These are phyloP conservation scores for Auriscalpium orientale DNA, from an alignment of 768 basidiomycete species.

Conservation along the genomic window DNA sequence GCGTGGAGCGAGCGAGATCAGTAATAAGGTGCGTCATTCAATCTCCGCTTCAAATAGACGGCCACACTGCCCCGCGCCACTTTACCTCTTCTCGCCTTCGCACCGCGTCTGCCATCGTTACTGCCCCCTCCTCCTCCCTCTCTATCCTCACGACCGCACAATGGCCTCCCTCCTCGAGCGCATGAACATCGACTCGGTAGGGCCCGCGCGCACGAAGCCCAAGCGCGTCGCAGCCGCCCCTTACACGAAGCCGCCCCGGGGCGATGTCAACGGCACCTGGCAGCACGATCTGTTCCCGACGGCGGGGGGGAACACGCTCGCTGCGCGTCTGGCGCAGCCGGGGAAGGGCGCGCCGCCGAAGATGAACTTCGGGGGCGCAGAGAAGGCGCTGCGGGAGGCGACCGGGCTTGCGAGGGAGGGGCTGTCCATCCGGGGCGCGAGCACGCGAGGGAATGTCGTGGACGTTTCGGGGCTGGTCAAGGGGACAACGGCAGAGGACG, in stretches of 20 bases:
- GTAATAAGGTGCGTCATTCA: background rate
- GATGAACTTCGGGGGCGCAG: conserved; percentile 14
- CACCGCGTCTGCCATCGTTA: background rate
- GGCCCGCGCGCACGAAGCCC: conserved; percentile 12
- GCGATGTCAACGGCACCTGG: conserved; percentile 14
- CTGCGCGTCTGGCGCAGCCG: conserved; percentile 8
- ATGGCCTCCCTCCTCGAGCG: conserved; percentile 17
- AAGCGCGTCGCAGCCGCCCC: conserved; percentile 11
- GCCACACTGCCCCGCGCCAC: background rate
- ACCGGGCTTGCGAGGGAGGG: conserved; percentile 6
- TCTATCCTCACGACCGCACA: background rate
- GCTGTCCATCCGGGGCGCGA: conserved; percentile 15
- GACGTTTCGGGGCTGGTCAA: conserved; percentile 16
- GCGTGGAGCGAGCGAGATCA: background rate
- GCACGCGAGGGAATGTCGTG: conserved; percentile 15
- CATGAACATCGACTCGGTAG: conserved; percentile 14
- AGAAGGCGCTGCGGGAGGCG: conserved; percentile 12
- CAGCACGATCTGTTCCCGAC: conserved; percentile 13
- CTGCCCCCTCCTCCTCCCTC: background rate
- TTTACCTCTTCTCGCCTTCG: background rate
- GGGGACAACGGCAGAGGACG: conserved; percentile 17
- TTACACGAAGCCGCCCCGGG: conserved; percentile 14
- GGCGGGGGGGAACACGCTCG: conserved; percentile 1
- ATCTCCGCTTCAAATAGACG: conserved; percentile 5
- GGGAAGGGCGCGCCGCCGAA: conserved; percentile 7